A percentile compares a stretch with the other conserved stretches of the same genome.
Conservation (phyloP, 345 rosid genomes). For the Rhizophora mangle region DNA sequence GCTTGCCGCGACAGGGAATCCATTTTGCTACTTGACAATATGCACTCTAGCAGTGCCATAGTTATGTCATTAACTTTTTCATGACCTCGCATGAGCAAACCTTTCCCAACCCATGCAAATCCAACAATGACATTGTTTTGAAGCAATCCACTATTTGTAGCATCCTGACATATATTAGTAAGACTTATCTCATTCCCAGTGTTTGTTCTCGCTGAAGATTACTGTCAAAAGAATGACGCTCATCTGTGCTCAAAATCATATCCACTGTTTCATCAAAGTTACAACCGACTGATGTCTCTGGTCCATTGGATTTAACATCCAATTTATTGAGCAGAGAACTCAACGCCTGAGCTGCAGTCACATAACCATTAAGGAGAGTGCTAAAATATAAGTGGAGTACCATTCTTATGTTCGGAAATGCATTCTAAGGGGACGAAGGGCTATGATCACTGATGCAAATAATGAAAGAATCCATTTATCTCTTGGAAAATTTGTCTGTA, state of each 20-base stretch:
- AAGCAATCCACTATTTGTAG: slow-evolving; percentile 34
- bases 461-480: slow-evolving; percentile 70
- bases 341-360: slow-evolving; percentile 75
- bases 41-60: slow-evolving; percentile 51
- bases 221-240: slow-evolving; percentile 16
- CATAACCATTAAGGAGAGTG: slow-evolving; percentile 52
- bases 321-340: slow-evolving; percentile 82
- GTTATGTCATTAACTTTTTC: slow-evolving; percentile 63
- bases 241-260: slow-evolving; percentile 42
- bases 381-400: slow-evolving; percentile 40
- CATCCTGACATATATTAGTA: slow-evolving; percentile 37
- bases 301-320: slow-evolving; percentile 32
- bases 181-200: slow-evolving; percentile 34
- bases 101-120: slow-evolving; percentile 93
- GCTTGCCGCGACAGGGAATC: slow-evolving; percentile 16
- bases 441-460: slow-evolving; percentile 71
- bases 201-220: slow-evolving; percentile 17
- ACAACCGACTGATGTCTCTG: slow-evolving; percentile 32
- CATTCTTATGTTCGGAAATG: slow-evolving; percentile 57
- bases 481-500: slow-evolving; percentile 38
- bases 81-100: slow-evolving; percentile 84
- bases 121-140: slow-evolving; percentile 63
- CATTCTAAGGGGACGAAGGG: slow-evolving; percentile 48
- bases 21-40: slow-evolving; percentile 36
- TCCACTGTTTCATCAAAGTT: slow-evolving; percentile 67